Evolutionary conservation across 2,329 filamentous ascomycete species (phyloP), one percentile per base, ranked within the genome.

Genomic region (Cadophora sp.): DNA sequence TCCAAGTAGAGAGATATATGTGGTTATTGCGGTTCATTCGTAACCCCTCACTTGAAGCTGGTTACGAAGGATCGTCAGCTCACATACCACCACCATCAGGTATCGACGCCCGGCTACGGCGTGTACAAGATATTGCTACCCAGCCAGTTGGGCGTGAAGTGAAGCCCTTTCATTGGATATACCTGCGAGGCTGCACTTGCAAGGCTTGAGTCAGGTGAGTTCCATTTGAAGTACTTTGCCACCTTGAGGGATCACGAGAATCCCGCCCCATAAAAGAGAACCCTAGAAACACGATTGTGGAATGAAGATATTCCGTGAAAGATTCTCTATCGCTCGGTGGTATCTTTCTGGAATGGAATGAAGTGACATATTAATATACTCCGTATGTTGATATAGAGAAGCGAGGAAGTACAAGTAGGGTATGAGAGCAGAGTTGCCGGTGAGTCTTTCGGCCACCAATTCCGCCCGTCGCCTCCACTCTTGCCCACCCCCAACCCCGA

Each of bases 361-460:
- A 39, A 39, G 11, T 39, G 36, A 39, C 8, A 39, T 39, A 9
- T 39, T 11, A 39, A 9, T 8, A 39, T 9, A 13, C 1, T 45
- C 13, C n/a, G 27, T 18, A 6, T n/a, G 50, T 33, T 27, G 51
- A 55, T 45, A 4, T 6, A 6, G 27, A 30, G 27, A 30, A 30
- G 27, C 3, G 27, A 30, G 27, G 27, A 30, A 30, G 27, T n/a
- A n/a, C n/a, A n/a, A n/a, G n/a, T n/a, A n/a, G n/a, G n/a, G n/a
- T n/a, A 30, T 30, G 6, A 6, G 27, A 30, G 6, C 27, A 30
- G 27, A 30, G 27, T 6, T 11, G n/a, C n/a, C 9, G 53, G 18
- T 56, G 33, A 56, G 53, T 56, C 53, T 24, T 55, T 55, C 51
- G 51, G 51, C 27, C 51, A 33, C 24, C 36, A 39, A 39, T 18